A percentile compares a stretch with the other conserved stretches of the same genome.
phyloP scores from a whole-genome alignment of 306 rosid species.

The Hippophae rhamnoides region DNA sequence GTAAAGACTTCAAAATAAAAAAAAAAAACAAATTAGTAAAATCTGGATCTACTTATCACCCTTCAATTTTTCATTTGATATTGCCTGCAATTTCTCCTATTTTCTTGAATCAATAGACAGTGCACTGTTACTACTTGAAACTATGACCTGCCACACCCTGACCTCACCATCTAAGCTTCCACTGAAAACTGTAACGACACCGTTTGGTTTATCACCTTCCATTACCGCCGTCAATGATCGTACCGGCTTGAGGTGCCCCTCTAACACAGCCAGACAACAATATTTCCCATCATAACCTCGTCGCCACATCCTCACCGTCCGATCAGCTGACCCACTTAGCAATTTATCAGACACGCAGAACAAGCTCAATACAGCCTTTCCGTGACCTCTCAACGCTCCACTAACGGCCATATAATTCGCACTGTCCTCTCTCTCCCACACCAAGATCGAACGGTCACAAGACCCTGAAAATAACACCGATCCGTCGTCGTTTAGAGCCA shows the following conservation, averaged over 20 bases:
- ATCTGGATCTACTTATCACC: too few relatives aligned
- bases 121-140: conserved; percentile 1
- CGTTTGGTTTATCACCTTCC: conserved; percentile 14
- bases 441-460: conserved; percentile 79
- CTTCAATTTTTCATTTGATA: too few relatives aligned
- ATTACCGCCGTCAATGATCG: conserved; percentile 48
- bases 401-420: conserved; percentile 75
- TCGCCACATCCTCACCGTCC: conserved; percentile 84
- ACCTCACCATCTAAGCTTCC: conserved; percentile 81
- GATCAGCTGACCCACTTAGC: conserved; percentile 81
- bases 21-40: too few relatives aligned
- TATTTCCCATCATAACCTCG: conserved; percentile 43
- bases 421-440: conserved; percentile 86
- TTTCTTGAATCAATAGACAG: background rate
- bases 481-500: conserved; percentile 75
- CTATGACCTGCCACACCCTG: conserved; percentile 63
- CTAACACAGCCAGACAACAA: conserved; percentile 47
- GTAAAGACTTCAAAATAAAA: too few relatives aligned
- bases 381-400: conserved; percentile 84
- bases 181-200: conserved; percentile 46
- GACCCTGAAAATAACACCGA: conserved; percentile 78
- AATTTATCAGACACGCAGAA: conserved; percentile 49
- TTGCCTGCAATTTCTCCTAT: too few relatives aligned
- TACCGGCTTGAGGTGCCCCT: conserved; percentile 69
- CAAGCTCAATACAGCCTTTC: conserved; percentile 56